These are phyloP conservation scores for Dissophora globulifera DNA, from an alignment of 192 early-diverging fungal genomes.

Conservation along the genomic window DNA sequence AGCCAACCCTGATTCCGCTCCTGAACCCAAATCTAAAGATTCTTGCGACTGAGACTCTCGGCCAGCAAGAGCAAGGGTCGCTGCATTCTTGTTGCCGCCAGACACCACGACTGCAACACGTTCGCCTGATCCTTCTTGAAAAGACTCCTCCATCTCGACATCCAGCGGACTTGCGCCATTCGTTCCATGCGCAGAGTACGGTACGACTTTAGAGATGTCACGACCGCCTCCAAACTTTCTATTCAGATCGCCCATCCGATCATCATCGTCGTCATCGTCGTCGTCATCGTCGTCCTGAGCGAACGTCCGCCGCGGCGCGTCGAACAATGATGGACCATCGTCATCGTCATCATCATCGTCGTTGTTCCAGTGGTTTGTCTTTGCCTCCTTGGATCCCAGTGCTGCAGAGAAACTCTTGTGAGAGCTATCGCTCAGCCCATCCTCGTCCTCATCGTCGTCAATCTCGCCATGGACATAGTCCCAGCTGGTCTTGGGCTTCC, in stretches of 20 bases:
- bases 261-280: conserved; percentile 1
- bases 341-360: conserved; percentile 12
- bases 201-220: conserved; percentile 20
- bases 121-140: conserved; percentile 27
- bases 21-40: neutral
- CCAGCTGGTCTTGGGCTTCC: conserved; percentile 51
- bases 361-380: neutral
- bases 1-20: neutral
- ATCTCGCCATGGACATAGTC: conserved; percentile 45
- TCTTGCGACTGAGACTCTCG: conserved; percentile 14
- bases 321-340: conserved; percentile 26
- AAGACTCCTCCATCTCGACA: conserved; percentile 27
- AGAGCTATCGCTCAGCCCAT: conserved; percentile 11
- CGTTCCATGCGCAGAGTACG: conserved; percentile 2
- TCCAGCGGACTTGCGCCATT: conserved; percentile 29
- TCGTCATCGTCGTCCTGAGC: conserved; percentile 12
- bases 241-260: too few species aligned
- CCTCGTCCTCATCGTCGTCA: conserved; percentile 41
- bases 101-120: conserved; percentile 28
- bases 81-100: conserved; percentile 1
- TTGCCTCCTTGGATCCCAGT: conserved; percentile 20
- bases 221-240: neutral
- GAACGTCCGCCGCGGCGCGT: conserved; percentile 18
- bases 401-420: conserved; percentile 25
- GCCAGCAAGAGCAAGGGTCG: conserved; percentile 24